Base-by-base conservation (phyloP, 2,329 filamentous ascomycete genomes). In the Ophiocordyceps robertsii region DNA sequence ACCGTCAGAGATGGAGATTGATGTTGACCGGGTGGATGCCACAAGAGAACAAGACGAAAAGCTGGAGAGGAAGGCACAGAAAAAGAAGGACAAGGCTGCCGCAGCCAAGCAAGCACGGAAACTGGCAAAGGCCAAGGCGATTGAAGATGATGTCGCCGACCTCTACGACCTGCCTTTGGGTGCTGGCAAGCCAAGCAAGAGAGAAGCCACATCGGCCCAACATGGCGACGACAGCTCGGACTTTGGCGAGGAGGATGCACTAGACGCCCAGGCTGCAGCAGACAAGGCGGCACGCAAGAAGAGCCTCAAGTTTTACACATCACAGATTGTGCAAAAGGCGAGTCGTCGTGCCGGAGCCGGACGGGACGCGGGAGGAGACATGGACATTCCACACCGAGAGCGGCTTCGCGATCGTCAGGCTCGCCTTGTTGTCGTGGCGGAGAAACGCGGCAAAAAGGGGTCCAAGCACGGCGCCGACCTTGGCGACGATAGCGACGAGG, bases 271-370 rank as follows among this genome's bases (percentile, higher is more conserved):
- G 47, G 80, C 90, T 46, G 82, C 86, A 1, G 84, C 84, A 36
- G 86, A 94, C 55, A 98, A 98, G 65, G 84, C 82, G 0, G 76
- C 78, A 46, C 84, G 84, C 62, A 95, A 92, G 72, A 95, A 93
- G 70, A 87, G 79, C 49, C 75, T 98, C 44, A 84, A 88, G 48
- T 98, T 98, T 71, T 98, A 98, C 73, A 96, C 93, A 3, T 95
- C 89, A 3, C 92, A 98, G 60, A 92, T 98, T 50, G 83, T 85
- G 27, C 90, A 96, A 60, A 96, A 95, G 65, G 80, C 86, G 44
- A 94, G 87, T 66, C 89, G 86, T 59, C 85, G 85, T 43, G 77
- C 80, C 6, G 77, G 72, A 29, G 82, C 82, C 33, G 82, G 83
- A 36, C 76, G 80, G 47, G 80, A 84, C 44, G 77, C 80, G 1